Evolutionary conservation across 2,329 filamentous ascomycete species (phyloP).

Genomic region (Fusarium proliferatum): DNA sequence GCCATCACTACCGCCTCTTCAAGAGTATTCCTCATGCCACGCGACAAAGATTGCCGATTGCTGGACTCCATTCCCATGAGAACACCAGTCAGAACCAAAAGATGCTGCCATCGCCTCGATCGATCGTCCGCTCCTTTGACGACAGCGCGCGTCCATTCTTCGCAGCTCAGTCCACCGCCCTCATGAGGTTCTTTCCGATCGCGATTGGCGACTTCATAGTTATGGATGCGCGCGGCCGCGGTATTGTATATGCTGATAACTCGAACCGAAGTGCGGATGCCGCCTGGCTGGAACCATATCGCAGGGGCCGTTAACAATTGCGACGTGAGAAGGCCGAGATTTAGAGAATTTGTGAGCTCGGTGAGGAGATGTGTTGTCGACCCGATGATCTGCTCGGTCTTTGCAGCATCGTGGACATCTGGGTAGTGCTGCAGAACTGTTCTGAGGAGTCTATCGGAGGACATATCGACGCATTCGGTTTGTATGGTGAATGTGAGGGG

Average conservation of each 20-base stretch:
- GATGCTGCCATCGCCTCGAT: conserved; percentile 81
- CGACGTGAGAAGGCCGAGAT: conserved; percentile 77
- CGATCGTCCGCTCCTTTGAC: conserved; percentile 68
- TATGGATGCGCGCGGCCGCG: conserved; percentile 67
- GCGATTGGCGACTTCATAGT: conserved; percentile 56
- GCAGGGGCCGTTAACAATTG: conserved; percentile 78
- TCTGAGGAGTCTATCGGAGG: conserved; percentile 73
- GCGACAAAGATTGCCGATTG: conserved; percentile 71
- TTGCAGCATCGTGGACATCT: conserved; percentile 61
- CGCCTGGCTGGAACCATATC: conserved; percentile 72
- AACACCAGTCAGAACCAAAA: conserved; percentile 82
- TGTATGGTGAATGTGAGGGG: not conserved
- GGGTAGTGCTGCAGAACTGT: conserved; percentile 72
- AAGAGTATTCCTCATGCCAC: conserved; percentile 72
- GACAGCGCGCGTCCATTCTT: conserved; percentile 67
- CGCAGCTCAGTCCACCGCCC: conserved; percentile 59
- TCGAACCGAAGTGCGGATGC: conserved; percentile 71
- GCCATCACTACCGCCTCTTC: conserved; percentile 80
- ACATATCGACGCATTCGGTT: conserved; percentile 59
- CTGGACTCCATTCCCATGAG: conserved; percentile 79
- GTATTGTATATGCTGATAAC: conserved; percentile 79
- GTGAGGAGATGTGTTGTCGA: conserved; percentile 76
- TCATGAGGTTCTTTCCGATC: conserved; percentile 47
- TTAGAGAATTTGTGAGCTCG: conserved; percentile 78
- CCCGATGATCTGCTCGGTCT: conserved; percentile 69